Evolutionary conservation across 2,329 filamentous ascomycete genomes (phyloP).

Genomic region (Nannizzia gypsea): DNA sequence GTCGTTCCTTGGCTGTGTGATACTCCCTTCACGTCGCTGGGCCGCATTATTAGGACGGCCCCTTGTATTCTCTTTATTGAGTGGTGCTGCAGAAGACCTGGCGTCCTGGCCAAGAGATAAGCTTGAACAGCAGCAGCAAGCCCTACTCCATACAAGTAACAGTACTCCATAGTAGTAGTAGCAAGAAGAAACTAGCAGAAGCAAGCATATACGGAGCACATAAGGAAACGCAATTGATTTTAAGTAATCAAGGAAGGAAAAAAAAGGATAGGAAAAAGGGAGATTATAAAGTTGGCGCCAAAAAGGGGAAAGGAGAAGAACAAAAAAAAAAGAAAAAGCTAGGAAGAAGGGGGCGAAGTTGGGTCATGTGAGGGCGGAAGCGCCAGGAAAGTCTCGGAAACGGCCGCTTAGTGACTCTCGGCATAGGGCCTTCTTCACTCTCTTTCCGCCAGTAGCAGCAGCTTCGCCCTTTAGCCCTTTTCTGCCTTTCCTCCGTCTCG

Average conservation of each 20-base stretch:
- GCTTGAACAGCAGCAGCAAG: neutral
- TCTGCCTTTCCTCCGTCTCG: neutral
- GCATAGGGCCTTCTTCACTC: neutral
- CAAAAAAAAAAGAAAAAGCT: neutral
- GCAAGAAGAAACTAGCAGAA: neutral
- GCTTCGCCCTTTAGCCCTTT: neutral
- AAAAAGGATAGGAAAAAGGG: neutral
- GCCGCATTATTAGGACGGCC: no score
- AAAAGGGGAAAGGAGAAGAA: neutral
- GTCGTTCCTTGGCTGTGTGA: no score
- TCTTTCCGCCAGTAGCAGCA: neutral
- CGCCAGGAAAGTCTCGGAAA: slow-evolving; percentile 10
- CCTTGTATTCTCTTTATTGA: neutral
- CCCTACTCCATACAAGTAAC: no score
- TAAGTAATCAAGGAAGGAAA: neutral
- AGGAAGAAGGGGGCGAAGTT: neutral
- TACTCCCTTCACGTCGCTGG: no score
- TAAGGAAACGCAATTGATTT: neutral
- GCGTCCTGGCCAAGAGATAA: neutral
- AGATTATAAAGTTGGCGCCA: neutral
- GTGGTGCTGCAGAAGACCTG: neutral
- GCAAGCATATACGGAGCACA: neutral
- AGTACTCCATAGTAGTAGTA: neutral
- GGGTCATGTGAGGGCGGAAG: slow-evolving; percentile 11
- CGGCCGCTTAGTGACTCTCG: slow-evolving; percentile 8